These are phyloP conservation scores for Microcyclospora tardicrescens DNA, from an alignment of 2,329 filamentous ascomycete species.

Conservation along the genomic window DNA sequence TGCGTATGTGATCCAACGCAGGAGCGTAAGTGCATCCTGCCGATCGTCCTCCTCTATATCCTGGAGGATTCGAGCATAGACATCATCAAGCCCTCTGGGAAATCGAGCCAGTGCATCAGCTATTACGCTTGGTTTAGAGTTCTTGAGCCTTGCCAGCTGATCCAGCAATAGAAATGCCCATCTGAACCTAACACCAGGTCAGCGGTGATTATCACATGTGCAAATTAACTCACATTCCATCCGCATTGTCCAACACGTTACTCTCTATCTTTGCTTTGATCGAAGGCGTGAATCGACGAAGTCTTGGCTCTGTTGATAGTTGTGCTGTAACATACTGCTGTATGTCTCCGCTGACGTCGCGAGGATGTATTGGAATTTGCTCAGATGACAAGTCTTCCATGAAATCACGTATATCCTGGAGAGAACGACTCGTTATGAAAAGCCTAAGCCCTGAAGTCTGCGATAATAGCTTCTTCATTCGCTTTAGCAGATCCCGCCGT, in stretches of 20 bases:
- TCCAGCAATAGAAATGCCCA: slow-evolving; percentile 14
- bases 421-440: slow-evolving; percentile 10
- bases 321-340: slow-evolving; percentile 5
- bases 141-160: slow-evolving; percentile 7
- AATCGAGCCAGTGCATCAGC: slow-evolving; percentile 4
- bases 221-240: slow-evolving; percentile 11
- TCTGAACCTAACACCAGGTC: slow-evolving; percentile 8
- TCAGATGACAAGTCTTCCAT: slow-evolving; percentile 4
- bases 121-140: slow-evolving; percentile 3
- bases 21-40: slow-evolving; percentile 5
- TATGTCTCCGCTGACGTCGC: slow-evolving; percentile 7
- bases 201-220: not conserved
- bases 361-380: slow-evolving; percentile 1
- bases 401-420: slow-evolving; percentile 4
- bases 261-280: slow-evolving; percentile 6
- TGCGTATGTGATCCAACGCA: slow-evolving; percentile 11
- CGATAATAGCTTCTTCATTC: slow-evolving; percentile 4
- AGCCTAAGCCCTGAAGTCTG: slow-evolving; percentile 5
- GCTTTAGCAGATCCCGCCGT: slow-evolving; percentile 5
- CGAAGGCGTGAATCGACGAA: not conserved
- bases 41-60: slow-evolving; percentile 5
- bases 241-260: slow-evolving; percentile 6
- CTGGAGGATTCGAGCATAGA: slow-evolving; percentile 12
- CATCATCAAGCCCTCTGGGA: slow-evolving; percentile 10
- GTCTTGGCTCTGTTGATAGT: slow-evolving; percentile 1